phyloP scores from a whole-genome alignment of 2,329 filamentous ascomycete genomes.

The Aspergillus viridinutans region DNA sequence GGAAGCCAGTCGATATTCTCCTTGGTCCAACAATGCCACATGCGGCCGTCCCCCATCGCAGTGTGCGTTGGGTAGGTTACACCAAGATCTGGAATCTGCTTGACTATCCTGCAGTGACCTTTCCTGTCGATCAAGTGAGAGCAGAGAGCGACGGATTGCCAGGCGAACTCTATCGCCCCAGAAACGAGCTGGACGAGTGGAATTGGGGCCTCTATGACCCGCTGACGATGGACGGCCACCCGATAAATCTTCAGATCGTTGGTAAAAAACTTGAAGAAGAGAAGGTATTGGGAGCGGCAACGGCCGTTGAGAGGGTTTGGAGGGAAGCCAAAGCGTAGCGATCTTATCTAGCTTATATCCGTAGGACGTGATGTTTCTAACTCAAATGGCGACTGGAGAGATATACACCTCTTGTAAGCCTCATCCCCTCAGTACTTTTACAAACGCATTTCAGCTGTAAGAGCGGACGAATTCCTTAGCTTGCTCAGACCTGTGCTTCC shows the following conservation, averaged over 20 bases:
- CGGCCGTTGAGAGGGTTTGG: conserved; percentile 25
- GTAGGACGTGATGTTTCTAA: not conserved
- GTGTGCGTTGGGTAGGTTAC: conserved; percentile 51
- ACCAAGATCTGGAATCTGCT: conserved; percentile 61
- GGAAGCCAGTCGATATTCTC: conserved; percentile 51
- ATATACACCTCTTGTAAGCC: not conserved
- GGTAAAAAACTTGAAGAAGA: conserved; percentile 53
- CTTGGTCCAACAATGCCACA: conserved; percentile 60
- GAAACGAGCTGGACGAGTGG: conserved; percentile 51
- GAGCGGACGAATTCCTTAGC: not conserved
- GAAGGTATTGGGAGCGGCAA: conserved; percentile 47
- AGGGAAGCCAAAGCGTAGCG: conserved; percentile 1
- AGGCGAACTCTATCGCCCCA: conserved; percentile 39
- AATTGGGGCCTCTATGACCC: conserved; percentile 48
- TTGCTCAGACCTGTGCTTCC: not conserved
- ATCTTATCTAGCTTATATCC: not conserved
- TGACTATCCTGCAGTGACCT: conserved; percentile 56
- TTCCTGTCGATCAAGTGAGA: conserved; percentile 51
- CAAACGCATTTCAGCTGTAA: not conserved
- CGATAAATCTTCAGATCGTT: conserved; percentile 53
- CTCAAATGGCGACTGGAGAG: too few species aligned
- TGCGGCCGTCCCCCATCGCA: conserved; percentile 45
- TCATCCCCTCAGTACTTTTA: not conserved
- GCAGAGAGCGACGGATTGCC: conserved; percentile 38
- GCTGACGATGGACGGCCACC: conserved; percentile 41